These are phyloP conservation scores for Aspergillus phoenicis DNA, from an alignment of 2,329 filamentous ascomycete species.

Conservation along the genomic window DNA sequence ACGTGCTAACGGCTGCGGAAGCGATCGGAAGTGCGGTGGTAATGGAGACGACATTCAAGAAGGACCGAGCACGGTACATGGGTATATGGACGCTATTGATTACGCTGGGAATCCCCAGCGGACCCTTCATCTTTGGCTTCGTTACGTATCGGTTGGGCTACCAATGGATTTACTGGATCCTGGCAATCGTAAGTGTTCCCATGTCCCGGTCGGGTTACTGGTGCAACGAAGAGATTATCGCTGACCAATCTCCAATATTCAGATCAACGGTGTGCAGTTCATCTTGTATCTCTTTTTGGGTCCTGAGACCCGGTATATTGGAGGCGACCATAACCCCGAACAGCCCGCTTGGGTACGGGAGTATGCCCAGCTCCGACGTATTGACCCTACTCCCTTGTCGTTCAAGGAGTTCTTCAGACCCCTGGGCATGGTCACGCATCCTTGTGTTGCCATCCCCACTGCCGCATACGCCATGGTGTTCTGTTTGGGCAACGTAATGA, in stretches of 20 bases:
- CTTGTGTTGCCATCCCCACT: conserved; percentile 56
- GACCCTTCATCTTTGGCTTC: conserved; percentile 42
- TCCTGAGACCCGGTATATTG: conserved; percentile 58
- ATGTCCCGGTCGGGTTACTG: neutral
- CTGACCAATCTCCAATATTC: conserved; percentile 9
- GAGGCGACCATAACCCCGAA: conserved; percentile 29
- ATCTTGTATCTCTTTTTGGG: conserved; percentile 59
- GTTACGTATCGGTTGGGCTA: conserved; percentile 58
- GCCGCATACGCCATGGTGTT: conserved; percentile 62
- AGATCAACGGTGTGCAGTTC: conserved; percentile 61
- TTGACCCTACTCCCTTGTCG: conserved; percentile 56
- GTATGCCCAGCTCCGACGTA: conserved; percentile 52
- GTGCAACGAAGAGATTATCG: conserved; percentile 10
- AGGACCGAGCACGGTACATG: conserved; percentile 58
- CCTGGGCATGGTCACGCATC: conserved; percentile 49
- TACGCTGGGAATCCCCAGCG: conserved; percentile 52
- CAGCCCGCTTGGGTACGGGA: conserved; percentile 46
- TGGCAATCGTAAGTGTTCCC: conserved; percentile 54
- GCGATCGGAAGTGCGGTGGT: conserved; percentile 61
- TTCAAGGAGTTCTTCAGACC: conserved; percentile 57
- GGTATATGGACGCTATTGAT: conserved; percentile 60
- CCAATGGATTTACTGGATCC: conserved; percentile 62
- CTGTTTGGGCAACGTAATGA: conserved; percentile 56
- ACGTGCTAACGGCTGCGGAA: conserved; percentile 12
- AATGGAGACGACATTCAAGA: conserved; percentile 60